Conservation (phyloP, 164 flowering plant species). For the Piper longum region DNA sequence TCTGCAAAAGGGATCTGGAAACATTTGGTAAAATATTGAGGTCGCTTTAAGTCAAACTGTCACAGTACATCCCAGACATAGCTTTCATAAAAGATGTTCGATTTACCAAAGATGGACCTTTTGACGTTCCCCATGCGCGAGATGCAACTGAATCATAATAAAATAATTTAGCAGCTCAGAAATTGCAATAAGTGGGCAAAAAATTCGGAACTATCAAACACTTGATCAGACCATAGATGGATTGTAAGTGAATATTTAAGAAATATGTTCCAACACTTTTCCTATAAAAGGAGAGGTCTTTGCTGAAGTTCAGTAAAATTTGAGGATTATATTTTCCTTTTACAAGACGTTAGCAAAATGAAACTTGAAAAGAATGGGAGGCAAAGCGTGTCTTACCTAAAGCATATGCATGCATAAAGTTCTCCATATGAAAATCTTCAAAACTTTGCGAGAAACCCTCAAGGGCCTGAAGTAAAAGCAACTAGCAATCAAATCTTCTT, state of each 20-base stretch:
- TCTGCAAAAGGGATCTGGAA: constrained; percentile 85
- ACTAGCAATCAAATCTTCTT: background rate
- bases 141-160: constrained; percentile 49
- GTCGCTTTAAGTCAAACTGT: background rate
- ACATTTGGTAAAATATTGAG: constrained; percentile 1
- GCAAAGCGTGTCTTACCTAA: constrained; percentile 26
- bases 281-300: too few relatives aligned
- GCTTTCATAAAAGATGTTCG: background rate
- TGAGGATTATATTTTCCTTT: too few relatives aligned
- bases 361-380: too few relatives aligned
- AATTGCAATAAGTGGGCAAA: background rate
- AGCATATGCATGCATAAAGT: constrained; percentile 60
- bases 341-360: too few relatives aligned
- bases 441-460: constrained; percentile 26
- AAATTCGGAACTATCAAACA: background rate
- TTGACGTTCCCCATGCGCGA: constrained; percentile 72
- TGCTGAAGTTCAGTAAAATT: too few relatives aligned
- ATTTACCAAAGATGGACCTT: constrained; percentile 55
- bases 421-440: constrained; percentile 24
- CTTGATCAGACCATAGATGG: background rate
- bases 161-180: constrained; percentile 6
- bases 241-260: too few relatives aligned
- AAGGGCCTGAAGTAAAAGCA: constrained; percentile 31
- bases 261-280: too few relatives aligned
- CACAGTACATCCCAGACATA: background rate